Evolutionary conservation across 169 alveolate species (phyloP).

Genomic region (Amoebophrya sp.): DNA sequence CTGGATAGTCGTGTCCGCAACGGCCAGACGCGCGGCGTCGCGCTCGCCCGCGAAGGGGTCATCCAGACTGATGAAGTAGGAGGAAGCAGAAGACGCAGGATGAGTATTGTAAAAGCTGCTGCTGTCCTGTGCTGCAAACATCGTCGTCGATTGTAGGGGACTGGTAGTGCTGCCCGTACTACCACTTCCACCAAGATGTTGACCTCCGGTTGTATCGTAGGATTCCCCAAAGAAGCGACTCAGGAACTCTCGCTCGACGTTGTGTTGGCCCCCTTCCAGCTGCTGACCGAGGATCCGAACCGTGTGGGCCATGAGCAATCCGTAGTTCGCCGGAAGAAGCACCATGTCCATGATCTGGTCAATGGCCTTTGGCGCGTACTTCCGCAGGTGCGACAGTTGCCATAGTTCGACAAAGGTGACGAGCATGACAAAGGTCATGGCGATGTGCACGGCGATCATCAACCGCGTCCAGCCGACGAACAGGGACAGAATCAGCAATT

Average conservation of each 20-base stretch:
- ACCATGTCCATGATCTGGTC: constrained; percentile 14
- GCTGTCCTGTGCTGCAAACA: too few species aligned
- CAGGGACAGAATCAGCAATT: background rate
- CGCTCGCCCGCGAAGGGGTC: too few species aligned
- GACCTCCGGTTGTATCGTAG: background rate
- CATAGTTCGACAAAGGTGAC: background rate
- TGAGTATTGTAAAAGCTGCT: too few species aligned
- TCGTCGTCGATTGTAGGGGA: too few species aligned
- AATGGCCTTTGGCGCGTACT: background rate
- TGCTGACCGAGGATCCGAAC: background rate
- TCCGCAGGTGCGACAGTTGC: background rate
- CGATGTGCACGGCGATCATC: background rate
- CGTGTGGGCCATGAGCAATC: background rate
- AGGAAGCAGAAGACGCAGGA: too few species aligned
- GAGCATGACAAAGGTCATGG: background rate
- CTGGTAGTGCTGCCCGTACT: too few species aligned
- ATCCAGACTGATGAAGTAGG: too few species aligned
- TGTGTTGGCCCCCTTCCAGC: too few species aligned
- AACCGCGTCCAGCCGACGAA: background rate
- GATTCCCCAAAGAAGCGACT: background rate
- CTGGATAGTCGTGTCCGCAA: background rate
- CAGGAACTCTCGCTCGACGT: too few species aligned
- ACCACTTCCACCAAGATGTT: too few species aligned
- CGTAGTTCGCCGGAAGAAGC: background rate
- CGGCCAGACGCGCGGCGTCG: background rate